Percentiles rank a stretch among this genome's conserved stretches.
Conservation (phyloP, 805 yeast species). For the Citeromyces nyonsensis region DNA sequence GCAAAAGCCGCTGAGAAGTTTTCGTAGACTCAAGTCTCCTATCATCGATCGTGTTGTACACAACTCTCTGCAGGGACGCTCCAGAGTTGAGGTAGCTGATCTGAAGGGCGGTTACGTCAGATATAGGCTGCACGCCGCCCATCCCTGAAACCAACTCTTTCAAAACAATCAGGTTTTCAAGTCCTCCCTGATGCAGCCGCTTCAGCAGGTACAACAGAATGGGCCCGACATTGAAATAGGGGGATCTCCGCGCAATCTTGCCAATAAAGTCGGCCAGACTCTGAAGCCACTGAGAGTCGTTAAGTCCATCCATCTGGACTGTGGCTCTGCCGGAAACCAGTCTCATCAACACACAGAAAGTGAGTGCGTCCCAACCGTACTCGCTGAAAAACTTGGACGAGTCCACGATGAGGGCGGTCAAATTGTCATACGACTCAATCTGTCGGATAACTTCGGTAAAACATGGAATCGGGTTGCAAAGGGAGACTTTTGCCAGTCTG, state of each 20-base stretch:
- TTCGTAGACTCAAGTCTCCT: conserved; percentile 27
- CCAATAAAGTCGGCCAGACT: conserved; percentile 72
- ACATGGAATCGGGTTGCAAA: conserved; percentile 67
- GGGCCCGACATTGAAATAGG: conserved; percentile 43
- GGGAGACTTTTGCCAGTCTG: conserved; percentile 53
- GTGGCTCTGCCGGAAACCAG: conserved; percentile 54
- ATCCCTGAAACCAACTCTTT: conserved; percentile 52
- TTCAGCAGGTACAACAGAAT: conserved; percentile 44
- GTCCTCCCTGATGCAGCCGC: conserved; percentile 43
- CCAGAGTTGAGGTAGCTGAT: conserved; percentile 55
- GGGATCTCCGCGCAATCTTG: conserved; percentile 39
- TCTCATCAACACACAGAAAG: conserved; percentile 57
- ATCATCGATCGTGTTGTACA: conserved; percentile 45
- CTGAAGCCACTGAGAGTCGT: conserved; percentile 75
- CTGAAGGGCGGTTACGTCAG: conserved; percentile 53
- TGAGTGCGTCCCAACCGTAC: conserved; percentile 77
- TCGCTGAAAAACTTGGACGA: conserved; percentile 62
- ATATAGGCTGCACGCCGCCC: conserved; percentile 65
- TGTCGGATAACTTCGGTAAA: conserved; percentile 60
- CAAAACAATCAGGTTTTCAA: conserved; percentile 45
- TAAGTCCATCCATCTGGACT: conserved; percentile 65
- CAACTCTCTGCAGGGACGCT: conserved; percentile 33
- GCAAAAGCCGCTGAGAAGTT: conserved; percentile 35
- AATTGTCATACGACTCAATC: conserved; percentile 83
- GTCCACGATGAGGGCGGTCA: conserved; percentile 63